Evolutionary conservation across 2,329 filamentous ascomycete genomes (phyloP), one percentile per base, ranked within the genome.

Genomic region (Penicillium fuscoglaucum): DNA sequence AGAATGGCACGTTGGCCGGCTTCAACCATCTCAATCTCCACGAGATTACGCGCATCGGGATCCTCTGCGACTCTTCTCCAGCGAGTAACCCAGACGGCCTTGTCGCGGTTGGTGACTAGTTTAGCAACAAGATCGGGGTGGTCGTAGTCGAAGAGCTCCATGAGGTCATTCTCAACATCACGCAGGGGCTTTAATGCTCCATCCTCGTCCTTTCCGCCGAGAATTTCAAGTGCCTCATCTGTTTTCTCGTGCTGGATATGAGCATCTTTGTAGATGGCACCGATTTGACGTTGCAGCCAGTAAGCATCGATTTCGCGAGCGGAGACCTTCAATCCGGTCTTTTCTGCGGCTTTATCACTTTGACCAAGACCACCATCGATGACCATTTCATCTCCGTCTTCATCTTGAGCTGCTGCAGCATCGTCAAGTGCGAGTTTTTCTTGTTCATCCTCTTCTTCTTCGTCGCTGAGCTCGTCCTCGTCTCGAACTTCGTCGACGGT

Each of bases 141-240:
- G 69, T 98, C 93, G 70, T 96, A 99, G 69, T 99, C 95, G 68
- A 99, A 98, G 0, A 99, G 84, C 69, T 97, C 95, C 90, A 98
- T 98, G 58, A 99, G 82, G 62, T 99, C 95, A 74, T 99, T 99
- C 71, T 99, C 95, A 56, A 98, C 93, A 70, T 99, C 93, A 68
- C 93, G 88, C 31, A 98, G 81, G 15, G 90, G 84, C 74, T 90
- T 93, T 69, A 96, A 91, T 59, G 93, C 88, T 17, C 89, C 92
- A 55, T 90, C 88, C 51, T 84, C 74, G 8, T 87, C 83, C 62
- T 89, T 83, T 45, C 90, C 92, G 31, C 90, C 89, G 54, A 99
- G 83, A 48, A 96, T 92, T 37, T 88, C 85, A 54, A 99, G 82
- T 0, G 92, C 93, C 65, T 91, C 84, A 64, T 88, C 86, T 6